Conservation (phyloP, 2,329 filamentous ascomycete species). For the Cladosporium sp. region DNA sequence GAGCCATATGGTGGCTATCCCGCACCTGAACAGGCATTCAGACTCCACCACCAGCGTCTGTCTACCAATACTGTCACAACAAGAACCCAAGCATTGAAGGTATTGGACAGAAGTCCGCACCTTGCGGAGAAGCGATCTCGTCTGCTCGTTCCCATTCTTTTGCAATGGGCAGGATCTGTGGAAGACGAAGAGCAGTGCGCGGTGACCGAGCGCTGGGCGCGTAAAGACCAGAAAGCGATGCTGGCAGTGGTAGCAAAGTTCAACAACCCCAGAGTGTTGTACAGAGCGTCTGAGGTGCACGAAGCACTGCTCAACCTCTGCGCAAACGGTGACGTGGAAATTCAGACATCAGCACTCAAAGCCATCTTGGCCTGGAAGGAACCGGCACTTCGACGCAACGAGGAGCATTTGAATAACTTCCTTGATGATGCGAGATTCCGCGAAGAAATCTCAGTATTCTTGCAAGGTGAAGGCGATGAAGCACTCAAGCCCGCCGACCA, state of each 20-base stretch:
- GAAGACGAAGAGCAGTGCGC: conserved; percentile 19
- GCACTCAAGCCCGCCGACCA: conserved; percentile 71
- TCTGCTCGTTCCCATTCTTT: conserved; percentile 76
- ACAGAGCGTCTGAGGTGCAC: conserved; percentile 71
- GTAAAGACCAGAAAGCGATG: conserved; percentile 79
- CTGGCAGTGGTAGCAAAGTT: conserved; percentile 80
- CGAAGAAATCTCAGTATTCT: conserved; percentile 85
- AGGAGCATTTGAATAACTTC: conserved; percentile 79
- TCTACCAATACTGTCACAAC: conserved; percentile 19
- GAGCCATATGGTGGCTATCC: conserved; percentile 39
- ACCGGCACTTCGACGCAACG: conserved; percentile 67
- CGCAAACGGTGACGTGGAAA: conserved; percentile 77
- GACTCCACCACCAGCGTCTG: conserved; percentile 13
- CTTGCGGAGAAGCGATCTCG: conserved; percentile 84
- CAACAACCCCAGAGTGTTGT: conserved; percentile 79
- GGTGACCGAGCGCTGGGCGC: conserved; percentile 52
- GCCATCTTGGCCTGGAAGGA: conserved; percentile 88
- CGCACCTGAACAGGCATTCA: conserved; percentile 11
- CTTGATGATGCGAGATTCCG: conserved; percentile 89
- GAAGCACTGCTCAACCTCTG: conserved; percentile 69
- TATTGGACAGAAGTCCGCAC: conserved; percentile 67
- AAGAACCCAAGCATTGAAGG: conserved; percentile 72
- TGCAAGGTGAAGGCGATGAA: conserved; percentile 63
- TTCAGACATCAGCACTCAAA: conserved; percentile 81
- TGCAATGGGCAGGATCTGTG: conserved; percentile 68